Evolutionary conservation across 2,329 filamentous ascomycete species (phyloP).

Genomic region (Alternaria sp.): DNA sequence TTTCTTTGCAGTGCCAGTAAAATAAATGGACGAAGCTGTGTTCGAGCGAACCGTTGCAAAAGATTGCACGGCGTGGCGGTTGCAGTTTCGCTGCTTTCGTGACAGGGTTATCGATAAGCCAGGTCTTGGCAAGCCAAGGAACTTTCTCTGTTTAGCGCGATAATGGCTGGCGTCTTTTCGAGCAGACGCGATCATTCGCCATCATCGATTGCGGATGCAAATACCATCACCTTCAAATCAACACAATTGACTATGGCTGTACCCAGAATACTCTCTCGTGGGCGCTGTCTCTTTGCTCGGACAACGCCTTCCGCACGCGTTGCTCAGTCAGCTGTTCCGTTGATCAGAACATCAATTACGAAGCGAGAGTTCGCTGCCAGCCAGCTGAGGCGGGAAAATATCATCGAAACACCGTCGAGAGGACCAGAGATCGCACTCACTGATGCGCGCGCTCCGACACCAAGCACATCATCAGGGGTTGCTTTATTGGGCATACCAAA

Average conservation of each 20-base stretch:
- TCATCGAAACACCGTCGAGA: slow-evolving; percentile 10
- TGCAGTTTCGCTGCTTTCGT: background rate
- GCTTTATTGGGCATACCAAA: slow-evolving; percentile 17
- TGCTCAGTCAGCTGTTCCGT: slow-evolving; percentile 14
- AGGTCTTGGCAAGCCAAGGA: background rate
- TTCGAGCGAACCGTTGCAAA: background rate
- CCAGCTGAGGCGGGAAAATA: slow-evolving; percentile 4
- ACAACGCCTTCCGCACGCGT: slow-evolving; percentile 13
- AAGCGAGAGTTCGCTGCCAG: slow-evolving; percentile 21
- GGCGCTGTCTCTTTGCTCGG: slow-evolving; percentile 18
- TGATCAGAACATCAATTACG: slow-evolving; percentile 12
- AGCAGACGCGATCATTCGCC: background rate
- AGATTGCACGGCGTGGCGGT: background rate
- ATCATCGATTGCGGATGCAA: background rate
- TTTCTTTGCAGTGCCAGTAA: background rate
- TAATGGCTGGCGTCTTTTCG: background rate
- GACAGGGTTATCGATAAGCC: slow-evolving; percentile 8
- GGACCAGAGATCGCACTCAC: slow-evolving; percentile 8
- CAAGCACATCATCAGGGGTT: slow-evolving; percentile 12
- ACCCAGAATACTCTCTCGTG: slow-evolving; percentile 13
- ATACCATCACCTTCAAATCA: background rate
- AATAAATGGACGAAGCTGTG: background rate
- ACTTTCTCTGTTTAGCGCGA: slow-evolving; percentile 5
- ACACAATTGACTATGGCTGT: slow-evolving; percentile 19
- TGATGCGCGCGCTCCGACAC: background rate